phyloP scores from a whole-genome alignment of 2,329 filamentous ascomycete genomes.

The Coniochaeta sp. region DNA sequence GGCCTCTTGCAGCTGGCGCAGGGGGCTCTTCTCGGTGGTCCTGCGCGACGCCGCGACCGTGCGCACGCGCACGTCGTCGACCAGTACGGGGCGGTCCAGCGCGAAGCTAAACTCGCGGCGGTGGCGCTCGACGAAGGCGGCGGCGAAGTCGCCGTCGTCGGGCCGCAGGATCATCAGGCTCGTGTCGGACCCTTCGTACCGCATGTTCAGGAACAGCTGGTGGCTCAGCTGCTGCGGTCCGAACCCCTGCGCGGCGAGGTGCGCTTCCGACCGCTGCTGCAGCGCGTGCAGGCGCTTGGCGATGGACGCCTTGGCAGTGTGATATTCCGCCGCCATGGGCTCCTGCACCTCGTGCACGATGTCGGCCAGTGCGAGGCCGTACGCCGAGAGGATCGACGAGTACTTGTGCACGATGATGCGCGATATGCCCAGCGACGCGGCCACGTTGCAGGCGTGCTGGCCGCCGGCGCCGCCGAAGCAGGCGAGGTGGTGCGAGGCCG shows the following conservation, averaged over 20 bases:
- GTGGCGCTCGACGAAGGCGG: constrained; percentile 61
- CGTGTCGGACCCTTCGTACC: constrained; percentile 34
- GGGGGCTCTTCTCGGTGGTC: constrained; percentile 56
- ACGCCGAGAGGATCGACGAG: constrained; percentile 23
- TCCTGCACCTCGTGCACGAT: constrained; percentile 25
- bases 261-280: constrained; percentile 2
- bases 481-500: constrained; percentile 10
- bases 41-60: constrained; percentile 64
- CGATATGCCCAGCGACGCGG: constrained; percentile 23
- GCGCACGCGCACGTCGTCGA: constrained; percentile 64
- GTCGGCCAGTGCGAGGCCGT: constrained; percentile 29
- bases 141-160: constrained; percentile 56
- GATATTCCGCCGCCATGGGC: constrained; percentile 13
- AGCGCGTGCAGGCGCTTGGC: constrained; percentile 7
- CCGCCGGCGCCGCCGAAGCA: constrained; percentile 4
- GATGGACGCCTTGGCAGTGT: constrained; percentile 6
- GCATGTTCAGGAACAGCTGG: constrained; percentile 32
- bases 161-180: constrained; percentile 26
- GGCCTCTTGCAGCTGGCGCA: constrained; percentile 55
- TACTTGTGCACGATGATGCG: constrained; percentile 25
- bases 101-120: constrained; percentile 68
- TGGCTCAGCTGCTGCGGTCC: constrained; percentile 18
- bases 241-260: constrained; percentile 19
- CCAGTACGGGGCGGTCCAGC: constrained; percentile 60
- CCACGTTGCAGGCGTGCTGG: constrained; percentile 32